Evolutionary conservation across 805 yeast species (phyloP), one percentile per base, ranked within the genome.

Genomic region (Suhomyces faveliae): DNA sequence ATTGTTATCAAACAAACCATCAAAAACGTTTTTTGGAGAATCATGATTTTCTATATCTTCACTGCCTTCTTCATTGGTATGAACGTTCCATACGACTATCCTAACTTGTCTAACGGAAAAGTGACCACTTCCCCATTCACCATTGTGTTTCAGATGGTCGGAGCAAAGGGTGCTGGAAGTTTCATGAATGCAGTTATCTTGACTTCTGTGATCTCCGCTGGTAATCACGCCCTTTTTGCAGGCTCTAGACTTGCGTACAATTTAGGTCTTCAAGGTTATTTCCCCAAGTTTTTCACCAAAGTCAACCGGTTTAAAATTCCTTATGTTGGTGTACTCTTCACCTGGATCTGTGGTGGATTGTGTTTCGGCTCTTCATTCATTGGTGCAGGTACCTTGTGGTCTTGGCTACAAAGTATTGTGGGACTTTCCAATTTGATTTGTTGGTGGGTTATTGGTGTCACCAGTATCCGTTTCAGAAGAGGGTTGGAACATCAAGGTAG

Each of bases 351-450:
- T 25, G 80, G 84, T 38, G 84, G 83, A 0, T 64, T 80, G 40
- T 80, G 84, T 58, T 82, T 82, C 56, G 86, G 81, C 1, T 76
- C 84, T 3, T 78, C 83, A 1, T 78, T 77, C 53, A 71, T 77
- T 47, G 79, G 79, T 19, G 76, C 80, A 0, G 82, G 81, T 39
- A 65, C 68, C n/a, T 62, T 78, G 35, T 78, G 82, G 81, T 52
- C 68, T 12, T 78, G 81, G 81, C 61, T 78, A 47, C 81, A 76
- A 63, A 66, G 73, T 47, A 68, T 77, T 45, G 81, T 77, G 45
- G 81, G 80, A 55, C 78, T 78, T 15, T 75, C 81, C 4, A 78
- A 78, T 57, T 78, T 76, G 58, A 57, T 78, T 40, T 72, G 79
- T 22, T 77, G 83, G 83, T 63, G 74, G 56, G 63, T 69, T 47